Percentiles rank a stretch among this genome's conserved stretches.
Conservation (phyloP, 768 basidiomycete species). For the Nidularia sp. region DNA sequence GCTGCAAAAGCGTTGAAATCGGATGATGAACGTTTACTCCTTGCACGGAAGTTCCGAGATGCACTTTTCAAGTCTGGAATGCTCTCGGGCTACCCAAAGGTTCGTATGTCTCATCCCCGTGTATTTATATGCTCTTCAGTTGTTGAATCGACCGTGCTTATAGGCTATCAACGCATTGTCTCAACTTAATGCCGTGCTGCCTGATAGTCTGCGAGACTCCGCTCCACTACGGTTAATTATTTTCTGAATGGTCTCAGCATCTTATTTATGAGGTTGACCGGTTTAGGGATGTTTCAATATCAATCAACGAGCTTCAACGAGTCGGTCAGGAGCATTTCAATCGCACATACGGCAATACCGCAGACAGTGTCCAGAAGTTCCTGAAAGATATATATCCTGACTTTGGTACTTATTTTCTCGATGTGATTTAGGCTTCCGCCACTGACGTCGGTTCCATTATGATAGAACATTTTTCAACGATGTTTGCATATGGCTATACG, state of each 20-base stretch:
- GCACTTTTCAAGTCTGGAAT: conserved; percentile 60
- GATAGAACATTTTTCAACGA: conserved; percentile 50
- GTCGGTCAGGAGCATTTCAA: conserved; percentile 41
- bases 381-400: conserved; percentile 56
- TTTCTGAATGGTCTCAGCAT: background rate
- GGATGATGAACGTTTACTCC: conserved; percentile 22
- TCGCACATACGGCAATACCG: conserved; percentile 53
- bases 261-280: background rate
- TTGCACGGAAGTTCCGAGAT: conserved; percentile 58
- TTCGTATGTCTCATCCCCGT: conserved; percentile 10
- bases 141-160: background rate
- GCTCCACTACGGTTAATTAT: background rate
- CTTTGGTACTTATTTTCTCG: conserved; percentile 35
- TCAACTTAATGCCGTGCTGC: background rate
- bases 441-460: no score
- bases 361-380: conserved; percentile 40
- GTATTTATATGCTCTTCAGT: background rate
- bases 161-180: conserved; percentile 58
- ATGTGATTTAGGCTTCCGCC: no score
- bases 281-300: conserved; percentile 13
- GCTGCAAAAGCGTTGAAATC: conserved; percentile 40
- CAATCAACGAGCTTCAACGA: conserved; percentile 38
- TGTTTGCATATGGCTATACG: conserved; percentile 51
- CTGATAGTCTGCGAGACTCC: background rate
- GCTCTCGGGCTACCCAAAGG: conserved; percentile 55